Evolutionary conservation across 2,329 filamentous ascomycete genomes (phyloP).

Genomic region (Microdochium nivale): DNA sequence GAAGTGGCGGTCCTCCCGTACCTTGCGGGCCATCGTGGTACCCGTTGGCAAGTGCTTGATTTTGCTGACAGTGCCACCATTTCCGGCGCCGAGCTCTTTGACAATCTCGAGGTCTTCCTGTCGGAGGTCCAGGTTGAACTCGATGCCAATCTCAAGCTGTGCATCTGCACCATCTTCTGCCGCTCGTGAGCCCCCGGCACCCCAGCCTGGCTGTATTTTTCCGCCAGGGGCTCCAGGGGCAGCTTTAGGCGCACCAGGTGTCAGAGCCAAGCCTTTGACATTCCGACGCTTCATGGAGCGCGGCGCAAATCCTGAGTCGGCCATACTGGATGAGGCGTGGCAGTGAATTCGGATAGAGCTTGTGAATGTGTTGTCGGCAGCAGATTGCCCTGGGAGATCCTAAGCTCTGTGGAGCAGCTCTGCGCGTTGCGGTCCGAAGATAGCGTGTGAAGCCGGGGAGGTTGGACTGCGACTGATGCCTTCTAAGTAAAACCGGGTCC

Average conservation of each 20-base stretch:
- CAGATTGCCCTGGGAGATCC: neutral
- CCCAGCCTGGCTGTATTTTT: conserved; percentile 46
- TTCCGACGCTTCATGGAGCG: conserved; percentile 98
- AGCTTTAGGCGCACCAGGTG: conserved; percentile 64
- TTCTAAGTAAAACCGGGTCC: neutral
- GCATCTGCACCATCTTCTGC: conserved; percentile 50
- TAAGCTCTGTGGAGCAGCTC: neutral
- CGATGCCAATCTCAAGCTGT: conserved; percentile 87
- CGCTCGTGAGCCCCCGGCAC: conserved; percentile 20
- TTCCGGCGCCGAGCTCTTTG: conserved; percentile 91
- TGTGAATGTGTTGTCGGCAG: neutral
- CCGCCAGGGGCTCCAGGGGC: conserved; percentile 65
- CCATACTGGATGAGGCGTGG: neutral
- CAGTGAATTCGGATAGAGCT: neutral
- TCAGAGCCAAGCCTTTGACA: conserved; percentile 88
- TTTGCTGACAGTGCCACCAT: conserved; percentile 97
- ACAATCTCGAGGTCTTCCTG: conserved; percentile 88
- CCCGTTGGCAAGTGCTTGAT: conserved; percentile 92
- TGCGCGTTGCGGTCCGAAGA: neutral
- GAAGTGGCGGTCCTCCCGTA: conserved; percentile 26
- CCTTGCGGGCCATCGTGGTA: conserved; percentile 97
- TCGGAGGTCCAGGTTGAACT: conserved; percentile 87
- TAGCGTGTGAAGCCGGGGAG: too few relatives aligned
- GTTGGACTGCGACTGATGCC: neutral
- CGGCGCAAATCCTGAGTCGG: conserved; percentile 47